Conservation (phyloP, 2,329 filamentous ascomycete species). For the Fusarium azukiicola region DNA sequence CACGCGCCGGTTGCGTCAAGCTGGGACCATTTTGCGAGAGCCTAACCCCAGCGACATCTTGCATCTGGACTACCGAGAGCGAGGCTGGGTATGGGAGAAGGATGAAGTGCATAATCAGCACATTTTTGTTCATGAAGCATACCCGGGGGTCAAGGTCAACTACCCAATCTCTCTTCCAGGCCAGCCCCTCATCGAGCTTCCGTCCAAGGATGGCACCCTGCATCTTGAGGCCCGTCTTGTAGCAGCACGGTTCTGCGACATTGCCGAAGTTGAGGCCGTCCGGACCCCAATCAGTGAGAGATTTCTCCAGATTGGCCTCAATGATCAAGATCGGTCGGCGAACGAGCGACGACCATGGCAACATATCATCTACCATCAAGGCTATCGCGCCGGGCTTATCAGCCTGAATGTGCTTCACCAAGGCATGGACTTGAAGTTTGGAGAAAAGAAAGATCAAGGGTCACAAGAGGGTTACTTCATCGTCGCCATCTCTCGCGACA, state of each 20-base stretch:
- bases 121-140: conserved; percentile 23
- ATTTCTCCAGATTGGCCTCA: conserved; percentile 34
- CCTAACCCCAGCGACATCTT: neutral
- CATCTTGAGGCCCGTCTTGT: neutral
- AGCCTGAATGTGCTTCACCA: conserved; percentile 24
- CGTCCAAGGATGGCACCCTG: neutral
- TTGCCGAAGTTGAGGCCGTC: neutral
- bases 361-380: conserved; percentile 37
- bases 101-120: conserved; percentile 27
- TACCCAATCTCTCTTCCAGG: conserved; percentile 29
- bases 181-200: conserved; percentile 21
- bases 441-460: neutral
- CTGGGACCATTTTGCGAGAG: neutral
- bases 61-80: conserved; percentile 25
- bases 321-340: conserved; percentile 31
- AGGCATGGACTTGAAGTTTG: neutral
- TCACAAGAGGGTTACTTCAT: neutral
- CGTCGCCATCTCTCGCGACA: conserved; percentile 29
- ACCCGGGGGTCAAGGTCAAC: conserved; percentile 22
- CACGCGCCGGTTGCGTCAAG: neutral
- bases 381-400: conserved; percentile 26
- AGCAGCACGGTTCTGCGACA: conserved; percentile 2
- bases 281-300: conserved; percentile 7
- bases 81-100: conserved; percentile 24
- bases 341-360: conserved; percentile 31